A percentile compares a stretch with the other conserved stretches of the same genome.
These are phyloP conservation scores for Fusarium sp. DNA, from an alignment of 2,329 filamentous ascomycete species.

Conservation along the genomic window DNA sequence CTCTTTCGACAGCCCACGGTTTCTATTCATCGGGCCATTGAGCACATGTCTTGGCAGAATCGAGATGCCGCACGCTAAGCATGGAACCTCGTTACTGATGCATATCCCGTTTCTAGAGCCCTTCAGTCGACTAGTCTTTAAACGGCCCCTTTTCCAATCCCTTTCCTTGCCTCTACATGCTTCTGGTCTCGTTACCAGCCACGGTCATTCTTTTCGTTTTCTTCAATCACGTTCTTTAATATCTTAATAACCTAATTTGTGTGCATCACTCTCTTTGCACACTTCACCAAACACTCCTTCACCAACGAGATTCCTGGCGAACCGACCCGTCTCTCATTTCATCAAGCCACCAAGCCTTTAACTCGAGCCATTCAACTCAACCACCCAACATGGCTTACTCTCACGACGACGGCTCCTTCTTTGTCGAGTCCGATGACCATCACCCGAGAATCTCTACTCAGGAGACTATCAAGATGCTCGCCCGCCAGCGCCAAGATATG, in stretches of 20 bases:
- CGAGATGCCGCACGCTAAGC: conserved; percentile 35
- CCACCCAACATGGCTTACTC: conserved; percentile 61
- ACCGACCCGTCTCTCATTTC: conserved; percentile 61
- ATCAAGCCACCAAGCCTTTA: conserved; percentile 41
- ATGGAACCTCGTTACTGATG: conserved; percentile 48
- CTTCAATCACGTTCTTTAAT: conserved; percentile 70
- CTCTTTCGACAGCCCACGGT: conserved; percentile 4
- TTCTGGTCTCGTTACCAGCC: conserved; percentile 61
- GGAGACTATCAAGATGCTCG: conserved; percentile 82
- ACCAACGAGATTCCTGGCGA: conserved; percentile 64
- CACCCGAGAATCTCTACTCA: conserved; percentile 73
- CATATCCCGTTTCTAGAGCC: conserved; percentile 53
- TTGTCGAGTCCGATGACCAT: conserved; percentile 67
- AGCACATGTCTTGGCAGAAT: conserved; percentile 37
- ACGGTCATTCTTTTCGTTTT: conserved; percentile 68
- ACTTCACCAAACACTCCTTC: conserved; percentile 52
- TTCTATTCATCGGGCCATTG: conserved; percentile 16
- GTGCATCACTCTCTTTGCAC: conserved; percentile 49
- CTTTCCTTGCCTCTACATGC: conserved; percentile 56
- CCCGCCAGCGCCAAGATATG: conserved; percentile 85
- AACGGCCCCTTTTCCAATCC: conserved; percentile 59
- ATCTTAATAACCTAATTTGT: conserved; percentile 64
- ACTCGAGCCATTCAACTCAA: conserved; percentile 25
- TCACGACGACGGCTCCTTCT: conserved; percentile 61
- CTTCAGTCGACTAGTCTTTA: conserved; percentile 60